phyloP scores from a whole-genome alignment of 305 asterid genomes.

The Ruellia speciosa region DNA sequence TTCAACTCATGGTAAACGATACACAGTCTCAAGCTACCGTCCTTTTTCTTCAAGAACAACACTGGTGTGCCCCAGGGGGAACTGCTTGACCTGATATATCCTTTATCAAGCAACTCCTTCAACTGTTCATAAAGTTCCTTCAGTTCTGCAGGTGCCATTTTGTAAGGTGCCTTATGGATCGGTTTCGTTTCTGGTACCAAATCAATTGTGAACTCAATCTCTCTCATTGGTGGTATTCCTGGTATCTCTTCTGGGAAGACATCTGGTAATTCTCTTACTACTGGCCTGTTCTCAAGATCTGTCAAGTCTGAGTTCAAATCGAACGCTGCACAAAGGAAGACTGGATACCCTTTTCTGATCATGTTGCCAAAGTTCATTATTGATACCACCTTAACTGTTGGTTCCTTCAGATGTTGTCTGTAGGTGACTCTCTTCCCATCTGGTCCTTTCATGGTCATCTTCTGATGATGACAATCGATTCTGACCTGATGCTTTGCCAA shows the following conservation, averaged over 20 bases:
- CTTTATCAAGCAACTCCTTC: neutral
- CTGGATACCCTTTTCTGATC: too few relatives aligned
- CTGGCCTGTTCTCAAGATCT: neutral
- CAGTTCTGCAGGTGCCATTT: neutral
- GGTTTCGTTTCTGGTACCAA: neutral
- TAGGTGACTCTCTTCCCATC: too few relatives aligned
- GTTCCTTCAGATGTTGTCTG: too few relatives aligned
- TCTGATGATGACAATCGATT: too few relatives aligned
- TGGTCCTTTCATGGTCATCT: too few relatives aligned
- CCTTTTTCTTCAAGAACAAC: neutral
- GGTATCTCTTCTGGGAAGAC: too few relatives aligned
- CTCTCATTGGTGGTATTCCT: too few relatives aligned
- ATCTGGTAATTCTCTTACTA: neutral
- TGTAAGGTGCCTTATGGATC: neutral
- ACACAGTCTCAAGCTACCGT: neutral
- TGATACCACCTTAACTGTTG: too few relatives aligned
- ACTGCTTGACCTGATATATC: neutral
- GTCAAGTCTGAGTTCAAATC: neutral
- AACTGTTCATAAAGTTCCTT: neutral
- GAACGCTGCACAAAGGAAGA: too few relatives aligned
- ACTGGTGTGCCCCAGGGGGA: slow-evolving; percentile 2
- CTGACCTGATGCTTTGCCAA: too few relatives aligned
- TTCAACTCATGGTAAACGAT: neutral
- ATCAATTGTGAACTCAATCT: neutral
- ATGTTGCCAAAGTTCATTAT: too few relatives aligned